Evolutionary conservation across 352 stramenopile genomes (phyloP).

Genomic region (Globisporangium lucens): DNA sequence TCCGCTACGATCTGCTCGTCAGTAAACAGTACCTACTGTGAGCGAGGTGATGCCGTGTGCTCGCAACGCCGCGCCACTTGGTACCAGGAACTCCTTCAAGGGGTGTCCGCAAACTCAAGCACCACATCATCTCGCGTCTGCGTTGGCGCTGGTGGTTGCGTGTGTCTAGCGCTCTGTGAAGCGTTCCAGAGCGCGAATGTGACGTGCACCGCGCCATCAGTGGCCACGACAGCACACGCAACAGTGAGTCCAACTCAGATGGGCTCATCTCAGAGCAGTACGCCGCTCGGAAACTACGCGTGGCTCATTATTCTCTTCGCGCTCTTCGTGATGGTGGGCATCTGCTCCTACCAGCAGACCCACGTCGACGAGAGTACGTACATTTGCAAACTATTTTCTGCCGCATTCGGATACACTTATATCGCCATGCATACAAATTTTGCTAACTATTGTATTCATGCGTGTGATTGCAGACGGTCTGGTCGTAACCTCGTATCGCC

Average conservation of each 20-base stretch:
- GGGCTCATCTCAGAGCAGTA: background rate
- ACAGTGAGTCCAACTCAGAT: background rate
- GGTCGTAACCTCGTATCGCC: background rate
- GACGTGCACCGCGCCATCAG: background rate
- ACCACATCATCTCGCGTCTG: background rate
- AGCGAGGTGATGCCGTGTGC: background rate
- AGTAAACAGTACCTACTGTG: background rate
- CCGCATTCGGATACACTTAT: background rate
- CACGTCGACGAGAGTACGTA: conserved; percentile 5
- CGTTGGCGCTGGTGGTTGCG: background rate
- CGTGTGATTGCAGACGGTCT: background rate
- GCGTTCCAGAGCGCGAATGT: background rate
- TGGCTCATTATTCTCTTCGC: conserved; percentile 13
- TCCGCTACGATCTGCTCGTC: background rate
- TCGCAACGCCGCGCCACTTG: background rate
- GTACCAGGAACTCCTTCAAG: background rate
- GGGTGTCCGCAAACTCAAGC: background rate
- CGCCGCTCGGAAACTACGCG: background rate
- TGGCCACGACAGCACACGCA: background rate
- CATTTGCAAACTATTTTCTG: no score
- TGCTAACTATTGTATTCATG: background rate
- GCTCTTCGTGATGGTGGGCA: background rate
- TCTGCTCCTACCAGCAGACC: conserved; percentile 2
- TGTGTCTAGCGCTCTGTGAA: background rate
- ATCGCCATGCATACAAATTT: no score